Conservation (phyloP, 306 rosid genomes). For the Quercus cerris region DNA sequence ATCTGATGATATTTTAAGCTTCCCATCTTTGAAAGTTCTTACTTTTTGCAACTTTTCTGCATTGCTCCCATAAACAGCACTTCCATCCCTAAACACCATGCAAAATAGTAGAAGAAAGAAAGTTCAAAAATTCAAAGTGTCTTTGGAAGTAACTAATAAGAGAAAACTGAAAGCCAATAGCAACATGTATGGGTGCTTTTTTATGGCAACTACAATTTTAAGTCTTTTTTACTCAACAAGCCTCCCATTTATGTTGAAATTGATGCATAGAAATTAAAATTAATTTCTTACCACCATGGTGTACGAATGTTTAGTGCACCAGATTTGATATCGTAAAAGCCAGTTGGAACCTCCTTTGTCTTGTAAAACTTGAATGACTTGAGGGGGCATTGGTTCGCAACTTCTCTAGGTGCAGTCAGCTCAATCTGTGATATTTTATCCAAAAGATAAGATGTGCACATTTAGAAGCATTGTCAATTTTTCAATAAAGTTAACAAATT, state of each 20-base stretch:
- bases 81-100: conserved; percentile 47
- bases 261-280: too few species aligned
- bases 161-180: neutral
- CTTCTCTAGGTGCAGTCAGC: conserved; percentile 41
- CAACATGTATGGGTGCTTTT: neutral
- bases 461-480: neutral
- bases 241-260: too few species aligned
- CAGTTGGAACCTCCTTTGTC: conserved; percentile 50
- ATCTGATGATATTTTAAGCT: conserved; percentile 42
- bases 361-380: conserved; percentile 50
- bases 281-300: conserved; percentile 56
- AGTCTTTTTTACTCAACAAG: too few species aligned
- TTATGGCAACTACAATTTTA: neutral
- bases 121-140: too few species aligned
- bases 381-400: conserved; percentile 47
- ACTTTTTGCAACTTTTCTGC: conserved; percentile 28
- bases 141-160: too few species aligned
- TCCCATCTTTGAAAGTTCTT: conserved; percentile 58
- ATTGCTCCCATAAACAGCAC: conserved; percentile 55
- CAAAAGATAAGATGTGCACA: neutral
- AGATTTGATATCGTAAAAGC: conserved; percentile 32
- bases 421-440: conserved; percentile 23
- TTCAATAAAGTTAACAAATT: neutral
- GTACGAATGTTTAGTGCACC: conserved; percentile 43
- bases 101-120: neutral